Evolutionary conservation across 306 rosid genomes (phyloP), one percentile per base, ranked within the genome.

Genomic region (Bauhinia variegata): DNA sequence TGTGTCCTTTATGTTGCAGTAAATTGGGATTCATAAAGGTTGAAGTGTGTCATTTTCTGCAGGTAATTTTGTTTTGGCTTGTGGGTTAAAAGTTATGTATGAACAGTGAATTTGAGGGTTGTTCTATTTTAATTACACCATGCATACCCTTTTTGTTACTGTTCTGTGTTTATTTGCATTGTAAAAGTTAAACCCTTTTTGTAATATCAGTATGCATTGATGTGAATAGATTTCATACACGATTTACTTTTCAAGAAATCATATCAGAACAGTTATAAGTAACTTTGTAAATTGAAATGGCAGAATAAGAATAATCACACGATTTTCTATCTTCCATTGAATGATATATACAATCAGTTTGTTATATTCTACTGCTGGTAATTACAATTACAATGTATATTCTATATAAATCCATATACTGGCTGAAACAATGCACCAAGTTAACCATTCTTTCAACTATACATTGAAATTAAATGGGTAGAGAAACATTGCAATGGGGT

Each of bases 1-100:
- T 37, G 48, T 74, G 65, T 68, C 80, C 47, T 77, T 77, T 59
- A 50, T 71, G 44, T 50, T 79, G 71, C 74, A 69, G 47, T 72
- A 67, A 69, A 58, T 54, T 39, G 50, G 31, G 31, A 14, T 9
- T 11, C 54, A 63, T 58, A 34, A 69, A 66, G 56, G 38, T 66
- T 67, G 37, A 23, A 47, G 30, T 54, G 10, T 78, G 31, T 42
- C 16, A 49, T 69, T 67, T 72, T 67, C 9, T 30, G 65, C 39
- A 60, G 63, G 15, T 61, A 46, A 48, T 69, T 34, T 15, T 58
- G 76, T 51, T 69, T 76, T 63, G 32, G 51, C 19, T 78, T 65
- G 67, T 32, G 70, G 41, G 41, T 36, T 36, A 5, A 5, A 36
- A 5, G 5, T 5, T 5, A 36, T 36, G 5, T 3, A 8, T 36